Evolutionary conservation across 2,329 filamentous ascomycete genomes (phyloP).

Genomic region (Karstenula rhodostoma): DNA sequence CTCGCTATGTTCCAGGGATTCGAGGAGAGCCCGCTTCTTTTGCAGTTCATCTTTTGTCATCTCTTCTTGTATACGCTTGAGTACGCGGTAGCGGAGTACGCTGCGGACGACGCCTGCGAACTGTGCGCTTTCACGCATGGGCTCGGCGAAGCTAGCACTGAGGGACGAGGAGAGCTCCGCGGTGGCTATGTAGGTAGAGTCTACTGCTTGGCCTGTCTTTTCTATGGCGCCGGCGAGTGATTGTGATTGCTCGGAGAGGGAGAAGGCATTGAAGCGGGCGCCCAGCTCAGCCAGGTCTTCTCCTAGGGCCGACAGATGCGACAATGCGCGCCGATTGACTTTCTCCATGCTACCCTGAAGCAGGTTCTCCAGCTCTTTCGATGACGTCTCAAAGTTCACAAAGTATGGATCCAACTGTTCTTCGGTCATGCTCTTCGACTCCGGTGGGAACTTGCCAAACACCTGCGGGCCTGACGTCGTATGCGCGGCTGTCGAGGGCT

Average conservation of each 20-base stretch:
- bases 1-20: slow-evolving; percentile 92
- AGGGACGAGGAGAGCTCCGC: slow-evolving; percentile 87
- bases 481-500: slow-evolving; percentile 64
- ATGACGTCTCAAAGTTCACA: slow-evolving; percentile 88
- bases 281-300: slow-evolving; percentile 92
- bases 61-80: slow-evolving; percentile 96
- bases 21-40: slow-evolving; percentile 83
- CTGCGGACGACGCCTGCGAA: slow-evolving; percentile 93
- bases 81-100: slow-evolving; percentile 86
- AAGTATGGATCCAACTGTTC: slow-evolving; percentile 96
- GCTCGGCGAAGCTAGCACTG: slow-evolving; percentile 95
- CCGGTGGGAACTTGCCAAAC: slow-evolving; percentile 83
- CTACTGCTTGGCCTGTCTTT: slow-evolving; percentile 90
- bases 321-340: slow-evolving; percentile 88
- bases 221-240: slow-evolving; percentile 93
- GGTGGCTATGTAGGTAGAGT: slow-evolving; percentile 94
- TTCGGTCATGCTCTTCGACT: slow-evolving; percentile 78
- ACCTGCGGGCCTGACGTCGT: slow-evolving; percentile 68
- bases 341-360: slow-evolving; percentile 96
- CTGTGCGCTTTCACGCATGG: slow-evolving; percentile 96
- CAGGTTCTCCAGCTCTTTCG: slow-evolving; percentile 87
- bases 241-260: slow-evolving; percentile 88
- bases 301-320: slow-evolving; percentile 82
- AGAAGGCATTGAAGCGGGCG: slow-evolving; percentile 96
- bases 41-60: slow-evolving; percentile 93